These are phyloP conservation scores for Fomitiporia mediterranea DNA, from an alignment of 1,284 basidiomycete species.

Conservation along the genomic window DNA sequence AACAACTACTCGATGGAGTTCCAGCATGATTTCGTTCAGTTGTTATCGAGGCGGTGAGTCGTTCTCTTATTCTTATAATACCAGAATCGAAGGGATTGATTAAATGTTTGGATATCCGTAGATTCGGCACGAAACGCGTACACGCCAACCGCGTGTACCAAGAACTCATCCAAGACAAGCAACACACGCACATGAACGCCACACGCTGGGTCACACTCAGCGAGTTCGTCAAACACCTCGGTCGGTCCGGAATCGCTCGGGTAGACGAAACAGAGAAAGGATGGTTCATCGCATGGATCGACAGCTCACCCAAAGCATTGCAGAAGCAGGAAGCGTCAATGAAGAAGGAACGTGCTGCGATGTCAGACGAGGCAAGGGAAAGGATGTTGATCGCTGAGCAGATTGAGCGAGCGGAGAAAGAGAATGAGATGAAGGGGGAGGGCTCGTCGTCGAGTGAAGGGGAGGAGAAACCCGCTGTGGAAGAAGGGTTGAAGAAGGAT, in stretches of 20 bases:
- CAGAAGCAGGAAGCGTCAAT: conserved; percentile 84
- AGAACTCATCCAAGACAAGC: conserved; percentile 95
- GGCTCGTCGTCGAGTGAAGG: conserved; percentile 16
- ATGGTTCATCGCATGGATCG: conserved; percentile 96
- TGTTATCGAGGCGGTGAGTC: conserved; percentile 76
- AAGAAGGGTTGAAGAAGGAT: conserved; percentile 66
- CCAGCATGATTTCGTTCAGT: conserved; percentile 85
- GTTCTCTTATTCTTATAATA: neutral
- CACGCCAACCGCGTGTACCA: conserved; percentile 96
- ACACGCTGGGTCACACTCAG: conserved; percentile 97
- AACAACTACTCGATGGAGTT: conserved; percentile 87
- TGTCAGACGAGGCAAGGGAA: conserved; percentile 93
- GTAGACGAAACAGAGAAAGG: conserved; percentile 99
- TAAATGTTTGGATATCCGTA: conserved; percentile 28
- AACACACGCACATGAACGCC: conserved; percentile 97
- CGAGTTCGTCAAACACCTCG: conserved; percentile 91
- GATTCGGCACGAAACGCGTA: conserved; percentile 91
- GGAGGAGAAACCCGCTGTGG: conserved; percentile 29
- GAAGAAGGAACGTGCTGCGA: conserved; percentile 90
- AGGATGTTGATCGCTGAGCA: conserved; percentile 89
- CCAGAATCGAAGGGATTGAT: neutral
- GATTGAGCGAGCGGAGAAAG: conserved; percentile 76
- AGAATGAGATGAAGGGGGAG: conserved; percentile 25
- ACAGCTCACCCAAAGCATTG: conserved; percentile 90
- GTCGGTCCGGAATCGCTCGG: conserved; percentile 80